Conservation (phyloP, 2,329 filamentous ascomycete species). For the Thermomyces lanuginosus region DNA sequence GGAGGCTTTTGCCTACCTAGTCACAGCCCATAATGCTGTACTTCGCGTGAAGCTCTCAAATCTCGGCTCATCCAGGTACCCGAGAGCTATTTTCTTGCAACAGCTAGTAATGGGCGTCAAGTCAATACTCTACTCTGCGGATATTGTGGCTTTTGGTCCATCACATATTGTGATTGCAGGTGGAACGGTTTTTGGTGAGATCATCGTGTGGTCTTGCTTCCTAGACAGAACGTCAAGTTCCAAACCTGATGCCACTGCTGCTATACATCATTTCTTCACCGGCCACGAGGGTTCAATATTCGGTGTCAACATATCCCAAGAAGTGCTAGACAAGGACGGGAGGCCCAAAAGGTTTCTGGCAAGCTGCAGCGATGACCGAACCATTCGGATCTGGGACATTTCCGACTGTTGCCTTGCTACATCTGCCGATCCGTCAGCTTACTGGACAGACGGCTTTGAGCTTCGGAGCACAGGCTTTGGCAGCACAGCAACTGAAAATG, state of each 20-base stretch:
- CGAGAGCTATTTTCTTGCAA: slow-evolving; percentile 13
- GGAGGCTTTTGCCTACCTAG: slow-evolving; percentile 37
- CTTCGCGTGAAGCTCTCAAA: slow-evolving; percentile 31
- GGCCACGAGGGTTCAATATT: slow-evolving; percentile 89
- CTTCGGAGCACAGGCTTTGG: slow-evolving; percentile 49
- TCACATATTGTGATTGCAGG: slow-evolving; percentile 58
- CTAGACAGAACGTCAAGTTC: slow-evolving; percentile 11
- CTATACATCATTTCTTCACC: slow-evolving; percentile 40
- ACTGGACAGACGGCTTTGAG: slow-evolving; percentile 21
- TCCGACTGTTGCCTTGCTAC: slow-evolving; percentile 33
- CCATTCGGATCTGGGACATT: slow-evolving; percentile 76
- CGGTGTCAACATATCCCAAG: slow-evolving; percentile 60
- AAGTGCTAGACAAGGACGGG: slow-evolving; percentile 25
- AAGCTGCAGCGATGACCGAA: slow-evolving; percentile 90
- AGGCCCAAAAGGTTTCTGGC: slow-evolving; percentile 48
- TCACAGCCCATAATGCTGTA: slow-evolving; percentile 81
- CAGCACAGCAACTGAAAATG: slow-evolving; percentile 17
- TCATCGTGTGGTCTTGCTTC: slow-evolving; percentile 69
- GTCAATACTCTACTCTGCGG: slow-evolving; percentile 76
- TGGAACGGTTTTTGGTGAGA: slow-evolving; percentile 88
- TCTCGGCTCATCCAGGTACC: slow-evolving; percentile 7
- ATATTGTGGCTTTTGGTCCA: slow-evolving; percentile 46
- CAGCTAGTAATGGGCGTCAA: slow-evolving; percentile 41
- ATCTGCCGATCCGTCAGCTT: slow-evolving; percentile 17
- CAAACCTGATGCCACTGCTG: slow-evolving; percentile 13